Evolutionary conservation across 371 early-diverging fungal genomes (phyloP).

Genomic region (Zychaea mexicana): DNA sequence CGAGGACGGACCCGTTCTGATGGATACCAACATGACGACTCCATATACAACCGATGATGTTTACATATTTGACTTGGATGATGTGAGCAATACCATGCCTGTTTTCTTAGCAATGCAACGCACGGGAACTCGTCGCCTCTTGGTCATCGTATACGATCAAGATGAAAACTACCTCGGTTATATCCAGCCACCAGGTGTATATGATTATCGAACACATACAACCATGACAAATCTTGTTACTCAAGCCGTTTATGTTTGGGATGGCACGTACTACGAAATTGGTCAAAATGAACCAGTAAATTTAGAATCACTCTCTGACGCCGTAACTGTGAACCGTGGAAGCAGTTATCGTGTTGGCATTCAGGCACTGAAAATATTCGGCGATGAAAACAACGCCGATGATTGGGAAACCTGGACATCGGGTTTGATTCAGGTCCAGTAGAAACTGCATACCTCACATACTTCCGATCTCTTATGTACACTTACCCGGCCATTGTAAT

Average conservation of each 20-base stretch:
- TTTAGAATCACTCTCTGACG: too few relatives aligned
- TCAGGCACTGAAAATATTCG: background rate
- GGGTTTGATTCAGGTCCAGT: background rate
- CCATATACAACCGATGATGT: background rate
- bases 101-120: background rate
- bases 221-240: background rate
- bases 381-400: background rate
- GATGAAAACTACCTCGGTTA: background rate
- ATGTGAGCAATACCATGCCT: background rate
- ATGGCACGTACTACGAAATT: background rate
- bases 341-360: background rate
- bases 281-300: too few relatives aligned
- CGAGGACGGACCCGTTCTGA: background rate
- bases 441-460: too few relatives aligned
- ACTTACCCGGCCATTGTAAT: too few relatives aligned
- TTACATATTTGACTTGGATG: background rate
- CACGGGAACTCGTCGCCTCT: background rate
- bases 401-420: constrained; percentile 2
- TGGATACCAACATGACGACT: background rate
- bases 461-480: too few relatives aligned
- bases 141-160: background rate
- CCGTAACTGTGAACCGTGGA: background rate
- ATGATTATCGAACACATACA: too few relatives aligned
- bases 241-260: too few relatives aligned
- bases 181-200: background rate